Evolutionary conservation across 2,329 filamentous ascomycete species (phyloP).

Genomic region (Botrytis squamosa): DNA sequence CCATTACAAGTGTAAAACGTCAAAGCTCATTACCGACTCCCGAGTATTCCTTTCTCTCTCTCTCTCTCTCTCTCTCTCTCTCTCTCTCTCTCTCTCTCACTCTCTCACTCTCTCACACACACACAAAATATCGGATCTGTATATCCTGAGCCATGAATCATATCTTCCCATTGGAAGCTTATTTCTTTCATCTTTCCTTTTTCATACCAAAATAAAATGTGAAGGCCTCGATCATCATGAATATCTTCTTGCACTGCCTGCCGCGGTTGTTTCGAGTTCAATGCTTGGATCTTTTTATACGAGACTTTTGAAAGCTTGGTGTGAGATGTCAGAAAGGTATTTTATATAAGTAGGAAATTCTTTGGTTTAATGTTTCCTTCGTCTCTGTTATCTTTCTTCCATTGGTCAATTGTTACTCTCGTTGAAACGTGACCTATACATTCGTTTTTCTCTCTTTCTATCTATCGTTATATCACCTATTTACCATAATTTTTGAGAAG

Average conservation of each 20-base stretch:
- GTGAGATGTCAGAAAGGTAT: neutral
- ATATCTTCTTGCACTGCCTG: neutral
- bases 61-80: too few species aligned
- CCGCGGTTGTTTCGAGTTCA: neutral
- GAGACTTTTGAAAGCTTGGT: neutral
- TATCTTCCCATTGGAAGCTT: neutral
- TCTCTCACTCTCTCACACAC: too few species aligned
- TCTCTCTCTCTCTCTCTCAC: neutral
- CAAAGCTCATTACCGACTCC: neutral
- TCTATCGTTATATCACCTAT: neutral
- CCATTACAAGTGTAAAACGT: constrained; percentile 9
- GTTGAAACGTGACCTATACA: neutral
- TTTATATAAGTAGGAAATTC: neutral
- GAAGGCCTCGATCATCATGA: neutral
- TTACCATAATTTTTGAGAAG: neutral
- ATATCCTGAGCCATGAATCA: neutral
- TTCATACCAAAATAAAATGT: neutral
- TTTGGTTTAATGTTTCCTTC: neutral
- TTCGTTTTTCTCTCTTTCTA: constrained; percentile 2
- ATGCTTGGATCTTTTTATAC: constrained; percentile 3
- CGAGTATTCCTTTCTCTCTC: neutral
- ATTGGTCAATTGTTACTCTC: neutral
- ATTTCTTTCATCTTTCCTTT: neutral
- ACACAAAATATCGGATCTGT: neutral
- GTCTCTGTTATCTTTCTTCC: neutral